Evolutionary conservation across 495 filamentous ascomycete species (phyloP), one percentile per base, ranked within the genome.

Genomic region (Penicilliopsis zonata): DNA sequence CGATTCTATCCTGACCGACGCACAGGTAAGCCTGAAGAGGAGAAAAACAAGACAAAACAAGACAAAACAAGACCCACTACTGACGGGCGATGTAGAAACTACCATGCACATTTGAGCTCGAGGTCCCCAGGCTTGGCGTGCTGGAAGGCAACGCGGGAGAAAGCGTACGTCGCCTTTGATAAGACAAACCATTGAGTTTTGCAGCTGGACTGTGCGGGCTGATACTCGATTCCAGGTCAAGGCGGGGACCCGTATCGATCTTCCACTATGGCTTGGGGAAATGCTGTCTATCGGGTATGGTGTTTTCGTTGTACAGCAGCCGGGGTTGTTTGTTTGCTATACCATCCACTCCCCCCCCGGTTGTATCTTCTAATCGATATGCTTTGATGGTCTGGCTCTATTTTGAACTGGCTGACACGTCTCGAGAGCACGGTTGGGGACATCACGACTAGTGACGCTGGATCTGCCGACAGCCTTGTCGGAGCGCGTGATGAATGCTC

Each of bases 241-340:
- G 57, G 55, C 77, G 26, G 81, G 82, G 20, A 86, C 83, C 2
- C 73, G 74, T 18, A 63, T 94, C 34, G 74, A 80, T 35, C 75
- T 98, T 1, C 92, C 90, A 21, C 66, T 96, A 52, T 98, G 92
- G 92, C 77, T 98, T n/a, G 85, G 81, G 36, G 85, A 94, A 58
- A 87, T 94, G 70, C 80, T 98, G 17, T 88, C 85, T 27, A 79
- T 94, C 28, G 80, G 79, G 69, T 75, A 52, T 55, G 49, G n/a
- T n/a, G n/a, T n/a, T n/a, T n/a, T n/a, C n/a, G n/a, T 30, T 15
- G 18, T 34, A 12, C 35, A 34, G 21, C 21, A 23, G 21, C 21
- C 10, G 3, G 28, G n/a, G n/a, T n/a, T n/a, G n/a, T n/a, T 33
- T 8, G 14, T 8, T 8, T 41, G 42, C n/a, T n/a, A n/a, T n/a